Base-by-base conservation (phyloP, 2,329 filamentous ascomycete genomes). In the Thyridium curvatum region DNA sequence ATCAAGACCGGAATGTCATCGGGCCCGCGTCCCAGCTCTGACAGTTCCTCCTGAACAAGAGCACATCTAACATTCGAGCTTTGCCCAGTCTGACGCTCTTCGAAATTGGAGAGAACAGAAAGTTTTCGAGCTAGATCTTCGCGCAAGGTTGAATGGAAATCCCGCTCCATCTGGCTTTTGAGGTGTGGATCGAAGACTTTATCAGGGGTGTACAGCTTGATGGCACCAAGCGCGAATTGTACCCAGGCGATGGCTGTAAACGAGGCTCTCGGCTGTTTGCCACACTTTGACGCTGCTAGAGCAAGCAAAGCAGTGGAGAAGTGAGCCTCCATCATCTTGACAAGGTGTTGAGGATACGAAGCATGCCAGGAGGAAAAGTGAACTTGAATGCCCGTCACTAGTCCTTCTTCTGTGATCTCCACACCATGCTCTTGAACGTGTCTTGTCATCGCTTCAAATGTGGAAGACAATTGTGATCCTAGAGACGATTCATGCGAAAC, bases 201-300 rank as follows among this genome's bases (percentile, higher is more conserved):
- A 58, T 94, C 84, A 0, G 94, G 90, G 3, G 97, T 80, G 53
- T 91, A 96, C 3, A 96, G 70, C 45, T 77, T 76, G 35, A 97
- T 69, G 30, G 83, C 77, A 13, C 82, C 82, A 15, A 90, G 62
- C 2, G 86, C 83, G 43, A 95, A 80, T 37, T 84, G 72, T 18
- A 89, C 71, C 79, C 90, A 93, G 5, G 85, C 82, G 16, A 83
- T 61, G 15, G 77, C 72, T 15, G 70, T 62, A 37, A 61, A 58
- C 2, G 52, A 48, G 13, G 48, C 44, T 14, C 50, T 48, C 5
- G 52, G 48, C 35, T 56, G 49, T n/a, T 40, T 44, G 2, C 51
- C 46, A n/a, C 21, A 52, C 28, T 50, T 53, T 9, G 62, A 58
- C 6, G 60, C 58, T 16, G 64, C 55, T 17, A 76, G 52, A 3